Base-by-base conservation (phyloP, 2,329 filamentous ascomycete genomes). In the Colletotrichum higginsianum region DNA sequence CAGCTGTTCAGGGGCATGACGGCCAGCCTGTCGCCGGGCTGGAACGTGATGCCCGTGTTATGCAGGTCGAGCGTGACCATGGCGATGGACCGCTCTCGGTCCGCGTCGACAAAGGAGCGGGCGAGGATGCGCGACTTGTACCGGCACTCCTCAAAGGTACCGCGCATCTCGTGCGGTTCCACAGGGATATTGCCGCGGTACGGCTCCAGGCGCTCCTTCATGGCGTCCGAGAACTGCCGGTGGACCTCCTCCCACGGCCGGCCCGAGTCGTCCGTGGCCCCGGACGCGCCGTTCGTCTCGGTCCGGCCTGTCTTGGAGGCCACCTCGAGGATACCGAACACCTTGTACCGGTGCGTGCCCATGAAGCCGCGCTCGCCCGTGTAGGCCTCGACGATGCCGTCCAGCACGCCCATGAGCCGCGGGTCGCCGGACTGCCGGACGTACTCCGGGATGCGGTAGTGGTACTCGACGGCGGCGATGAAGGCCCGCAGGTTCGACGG, bases 291-390 rank as follows among this genome's bases (percentile, higher is more conserved):
- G 62, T 88, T 88, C 0, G 86, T 88, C 70, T 84, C 86, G 0
- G 86, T 85, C 4, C 87, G 82, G 2, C 87, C 86, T 0, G 85
- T 86, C 76, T 89, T 88, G 50, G 82, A 84, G 1, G 86, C 86
- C 16, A 88, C 84, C 68, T 88, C 86, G 0, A 88, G 82, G 38
- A 89, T 86, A 1, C 86, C 87, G 73, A 87, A 89, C 5, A 89
- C 87, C 75, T 89, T 89, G 76, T 88, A 88, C n/a, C 86, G 79
- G 74, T 89, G 87, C 0, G 84, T 85, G 6, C 87, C 86, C 86
- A 89, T 87, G 75, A 88, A 89, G 0, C 87, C 87, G 23, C 86
- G 81, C 73, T 88, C 86, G 0, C 87, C 87, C 0, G 86, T 85
- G 72, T 88, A 89, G 0, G 86, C 86, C 74, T 89, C 87, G 1